phyloP scores from a whole-genome alignment of 805 yeast genomes.

The Pichia rugopelliculosa region DNA sequence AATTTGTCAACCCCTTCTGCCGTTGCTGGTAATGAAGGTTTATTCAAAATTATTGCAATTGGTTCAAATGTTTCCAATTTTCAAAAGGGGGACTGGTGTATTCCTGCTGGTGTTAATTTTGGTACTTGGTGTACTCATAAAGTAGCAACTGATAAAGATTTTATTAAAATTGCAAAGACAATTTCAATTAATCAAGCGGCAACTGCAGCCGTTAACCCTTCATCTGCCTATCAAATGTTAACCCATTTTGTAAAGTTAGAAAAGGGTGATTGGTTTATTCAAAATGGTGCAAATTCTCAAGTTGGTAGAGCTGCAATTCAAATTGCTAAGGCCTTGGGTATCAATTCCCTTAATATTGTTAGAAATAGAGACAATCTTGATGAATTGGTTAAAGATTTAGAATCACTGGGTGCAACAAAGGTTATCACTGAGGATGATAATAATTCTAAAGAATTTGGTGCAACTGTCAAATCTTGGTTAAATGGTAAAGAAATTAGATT shows the following conservation, averaged over 20 bases:
- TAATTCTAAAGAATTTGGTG: constrained; percentile 56
- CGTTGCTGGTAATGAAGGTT: constrained; percentile 91
- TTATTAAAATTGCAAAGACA: constrained; percentile 54
- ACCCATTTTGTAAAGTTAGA: constrained; percentile 54
- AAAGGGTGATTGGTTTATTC: constrained; percentile 85
- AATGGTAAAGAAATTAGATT: constrained; percentile 52
- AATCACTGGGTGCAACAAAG: constrained; percentile 69
- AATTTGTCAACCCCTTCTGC: constrained; percentile 58
- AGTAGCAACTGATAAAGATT: constrained; percentile 41
- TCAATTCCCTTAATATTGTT: constrained; percentile 79
- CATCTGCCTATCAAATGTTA: constrained; percentile 86
- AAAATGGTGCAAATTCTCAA: constrained; percentile 94
- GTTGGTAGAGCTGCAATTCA: constrained; percentile 92
- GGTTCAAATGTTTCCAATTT: constrained; percentile 47
- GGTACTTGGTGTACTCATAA: constrained; percentile 95
- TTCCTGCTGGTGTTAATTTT: constrained; percentile 67
- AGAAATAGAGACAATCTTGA: constrained; percentile 78
- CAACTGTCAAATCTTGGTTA: constrained; percentile 49
- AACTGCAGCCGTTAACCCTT: constrained; percentile 85
- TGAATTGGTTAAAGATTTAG: constrained; percentile 45
- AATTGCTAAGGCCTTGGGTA: constrained; percentile 68
- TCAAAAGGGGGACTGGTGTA: constrained; percentile 76
- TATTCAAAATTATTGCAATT: constrained; percentile 71
- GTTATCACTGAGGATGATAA: constrained; percentile 89
- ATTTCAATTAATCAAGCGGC: constrained; percentile 63